Conservation (phyloP, 2,329 filamentous ascomycete species). For the Talaromyces funiculosus region DNA sequence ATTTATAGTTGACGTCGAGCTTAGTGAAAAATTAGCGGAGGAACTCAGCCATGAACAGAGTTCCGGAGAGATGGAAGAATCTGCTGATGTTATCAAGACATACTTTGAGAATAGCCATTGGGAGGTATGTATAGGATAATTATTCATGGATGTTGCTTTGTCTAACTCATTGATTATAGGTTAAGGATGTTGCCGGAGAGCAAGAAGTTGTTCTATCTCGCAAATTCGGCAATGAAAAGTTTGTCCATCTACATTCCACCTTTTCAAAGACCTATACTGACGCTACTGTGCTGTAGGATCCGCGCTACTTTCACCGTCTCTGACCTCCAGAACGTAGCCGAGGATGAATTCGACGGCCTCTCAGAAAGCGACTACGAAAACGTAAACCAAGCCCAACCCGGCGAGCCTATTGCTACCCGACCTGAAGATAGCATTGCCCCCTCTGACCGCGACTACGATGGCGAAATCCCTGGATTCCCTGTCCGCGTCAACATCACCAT, state of each 20-base stretch:
- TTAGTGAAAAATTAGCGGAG: slow-evolving; percentile 76
- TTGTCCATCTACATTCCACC: slow-evolving; percentile 31
- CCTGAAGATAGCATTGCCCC: slow-evolving; percentile 54
- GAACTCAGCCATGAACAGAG: slow-evolving; percentile 81
- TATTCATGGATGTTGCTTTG: neutral
- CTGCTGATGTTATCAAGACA: slow-evolving; percentile 84
- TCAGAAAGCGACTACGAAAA: slow-evolving; percentile 55
- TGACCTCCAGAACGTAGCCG: slow-evolving; percentile 66
- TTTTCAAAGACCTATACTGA: neutral
- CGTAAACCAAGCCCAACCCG: slow-evolving; percentile 50
- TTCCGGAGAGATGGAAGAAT: slow-evolving; percentile 68
- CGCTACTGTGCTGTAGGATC: slow-evolving; percentile 48
- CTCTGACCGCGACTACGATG: slow-evolving; percentile 54
- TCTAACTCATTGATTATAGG: slow-evolving; percentile 26
- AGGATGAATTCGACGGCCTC: slow-evolving; percentile 54
- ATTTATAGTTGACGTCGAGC: slow-evolving; percentile 62
- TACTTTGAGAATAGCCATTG: slow-evolving; percentile 83
- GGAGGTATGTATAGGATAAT: slow-evolving; percentile 50
- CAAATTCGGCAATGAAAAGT: slow-evolving; percentile 84
- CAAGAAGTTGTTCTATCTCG: slow-evolving; percentile 83
- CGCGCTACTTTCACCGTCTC: slow-evolving; percentile 78
- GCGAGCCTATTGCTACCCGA: slow-evolving; percentile 46
- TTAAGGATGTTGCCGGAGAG: slow-evolving; percentile 72
- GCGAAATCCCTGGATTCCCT: slow-evolving; percentile 60
- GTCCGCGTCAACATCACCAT: slow-evolving; percentile 80